Base-by-base conservation (phyloP, 805 yeast species). In the Candida hungchunana region DNA sequence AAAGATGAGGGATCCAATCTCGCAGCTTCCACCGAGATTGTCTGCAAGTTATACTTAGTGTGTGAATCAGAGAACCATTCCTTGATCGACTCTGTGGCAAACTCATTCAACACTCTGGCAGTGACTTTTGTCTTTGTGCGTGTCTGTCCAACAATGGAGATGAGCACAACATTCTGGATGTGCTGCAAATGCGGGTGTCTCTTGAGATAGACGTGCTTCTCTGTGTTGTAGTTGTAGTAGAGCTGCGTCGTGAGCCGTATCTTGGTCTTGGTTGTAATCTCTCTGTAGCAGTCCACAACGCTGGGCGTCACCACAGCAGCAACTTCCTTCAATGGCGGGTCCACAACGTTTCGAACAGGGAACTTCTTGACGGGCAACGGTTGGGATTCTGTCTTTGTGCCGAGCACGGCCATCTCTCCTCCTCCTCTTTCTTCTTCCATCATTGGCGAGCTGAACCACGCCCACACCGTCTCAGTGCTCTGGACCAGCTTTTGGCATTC, bases 181-280 rank as follows among this genome's bases (percentile, higher is more conserved):
- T 18, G 30, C 20, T 56, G 41, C n/a, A 38, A 40, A 5, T 46
- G 34, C 1, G 43, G 24, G 16, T 43, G 38, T 10, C 49, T 47
- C 34, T 58, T 62, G 18, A 64, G 23, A 36, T 66, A 66, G 0
- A 65, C 32, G 46, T 66, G 72, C 12, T 43, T 48, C 27, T 62
- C 67, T 18, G 54, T 48, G 4, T 58, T 58, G 29, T 43, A 63
- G 38, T 62, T 61, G 37, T 66, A 66, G 40, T 66, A 61, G 12
- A 62, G 42, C 41, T 57, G 61, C 15, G 62, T 43, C 1, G 64
- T 59, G 12, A 57, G 48, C 5, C 63, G 57, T 6, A 63, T 42
- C 32, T 59, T 61, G 4, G 68, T 66, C 37, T 44, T 46, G 7
- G 48, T 25, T 1, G 69, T 59, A 21, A 58, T 52, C 10, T 45